Base-by-base conservation (phyloP, 164 flowering plant genomes). In the Stephania cephalantha region DNA sequence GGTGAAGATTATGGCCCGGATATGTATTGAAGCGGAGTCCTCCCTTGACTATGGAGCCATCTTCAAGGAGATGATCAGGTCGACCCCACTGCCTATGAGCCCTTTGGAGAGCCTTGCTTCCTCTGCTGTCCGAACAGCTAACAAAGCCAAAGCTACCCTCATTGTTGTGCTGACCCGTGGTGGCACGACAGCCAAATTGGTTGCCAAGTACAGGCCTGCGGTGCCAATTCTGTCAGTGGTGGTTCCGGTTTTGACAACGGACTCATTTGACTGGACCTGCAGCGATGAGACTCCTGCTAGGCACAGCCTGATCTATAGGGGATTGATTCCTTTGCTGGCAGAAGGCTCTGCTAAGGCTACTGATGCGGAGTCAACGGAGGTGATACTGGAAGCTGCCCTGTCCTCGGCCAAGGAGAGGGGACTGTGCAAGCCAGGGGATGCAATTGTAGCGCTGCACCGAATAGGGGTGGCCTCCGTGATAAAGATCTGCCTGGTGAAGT, bases 301-400 rank as follows among this genome's bases (percentile, higher is more conserved):
- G 85, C 94, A 92, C 73, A 90, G 94, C 74, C 82, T 92, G 69
- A 81, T 86, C 63, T 86, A 90, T 85, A 84, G 97, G 73, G 97
- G 97, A 11, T 79, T 92, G 81, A 84, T 92, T 71, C 94, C 97
- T 0, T 46, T 88, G 58, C 84, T 92, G 72, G 93, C 88, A 0
- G 94, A 89, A 83, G 97, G 97, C 18, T 92, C 97, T 22, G 91
- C 94, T 8, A 92, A 89, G 84, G 94, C 94, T 50, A 89, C 97
- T 0, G 92, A 92, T 82, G 85, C 91, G 1, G 97, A 92, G 78
- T 90, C 94, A 7, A 90, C 97, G 0, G 97, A 92, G 79, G 97
- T 85, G 69, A 88, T 89, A n/a, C 73, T 92, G 67, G 91, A 86
- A 72, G 91, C 92, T 45, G 94, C 97, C n/a, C 83, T 92, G 48